Evolutionary conservation across 2,329 filamentous ascomycete species (phyloP).

Genomic region (Cladophialophora chaetospira): DNA sequence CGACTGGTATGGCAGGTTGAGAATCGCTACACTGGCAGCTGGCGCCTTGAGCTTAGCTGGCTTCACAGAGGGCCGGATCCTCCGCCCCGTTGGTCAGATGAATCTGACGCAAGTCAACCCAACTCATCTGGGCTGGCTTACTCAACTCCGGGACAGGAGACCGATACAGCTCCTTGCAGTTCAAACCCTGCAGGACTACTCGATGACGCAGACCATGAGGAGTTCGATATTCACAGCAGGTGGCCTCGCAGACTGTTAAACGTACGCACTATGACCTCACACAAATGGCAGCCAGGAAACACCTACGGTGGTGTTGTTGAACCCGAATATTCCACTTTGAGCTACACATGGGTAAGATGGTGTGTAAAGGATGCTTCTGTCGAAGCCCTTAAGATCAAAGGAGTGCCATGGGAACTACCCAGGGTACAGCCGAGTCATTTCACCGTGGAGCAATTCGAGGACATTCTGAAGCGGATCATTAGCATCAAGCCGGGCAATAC

Average conservation of each 20-base stretch:
- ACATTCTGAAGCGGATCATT: not conserved
- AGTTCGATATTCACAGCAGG: not conserved
- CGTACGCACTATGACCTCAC: not conserved
- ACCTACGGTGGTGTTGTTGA: not conserved
- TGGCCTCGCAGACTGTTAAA: not conserved
- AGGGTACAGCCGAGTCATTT: not conserved
- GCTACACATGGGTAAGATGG: not conserved
- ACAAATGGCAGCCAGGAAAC: not conserved
- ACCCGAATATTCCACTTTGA: not conserved
- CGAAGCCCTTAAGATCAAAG: not conserved
- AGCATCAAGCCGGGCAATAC: not conserved
- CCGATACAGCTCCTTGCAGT: too few species aligned
- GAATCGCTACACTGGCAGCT: not conserved
- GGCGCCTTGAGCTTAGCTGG: not conserved
- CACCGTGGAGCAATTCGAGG: not conserved
- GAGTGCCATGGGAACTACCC: not conserved
- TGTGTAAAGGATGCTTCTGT: not conserved
- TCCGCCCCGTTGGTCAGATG: not conserved
- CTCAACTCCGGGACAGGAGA: too few species aligned
- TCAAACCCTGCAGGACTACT: too few species aligned
- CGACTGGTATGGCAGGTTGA: not conserved
- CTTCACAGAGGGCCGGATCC: not conserved
- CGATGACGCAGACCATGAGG: not conserved
- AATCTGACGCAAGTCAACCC: too few species aligned
- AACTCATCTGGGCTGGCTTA: too few species aligned